Evolutionary conservation across 2,329 filamentous ascomycete genomes (phyloP).

Genomic region (Blastomyces silverae): DNA sequence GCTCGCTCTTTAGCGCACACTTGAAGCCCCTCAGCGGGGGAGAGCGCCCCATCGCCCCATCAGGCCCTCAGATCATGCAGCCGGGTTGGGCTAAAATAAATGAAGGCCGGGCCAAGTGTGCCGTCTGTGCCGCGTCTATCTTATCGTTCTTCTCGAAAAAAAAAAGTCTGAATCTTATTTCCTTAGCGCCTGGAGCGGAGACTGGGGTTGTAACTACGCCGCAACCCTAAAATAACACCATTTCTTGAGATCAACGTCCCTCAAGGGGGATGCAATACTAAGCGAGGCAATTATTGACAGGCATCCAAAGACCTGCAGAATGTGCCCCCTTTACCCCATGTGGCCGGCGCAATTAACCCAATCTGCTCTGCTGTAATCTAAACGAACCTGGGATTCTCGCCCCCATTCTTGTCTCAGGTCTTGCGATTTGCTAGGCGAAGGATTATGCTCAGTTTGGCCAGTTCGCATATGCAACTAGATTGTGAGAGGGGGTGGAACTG

Average conservation of each 20-base stretch:
- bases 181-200: neutral
- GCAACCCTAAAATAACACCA: neutral
- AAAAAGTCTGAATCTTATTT: neutral
- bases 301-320: neutral
- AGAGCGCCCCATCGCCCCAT: neutral
- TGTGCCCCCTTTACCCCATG: neutral
- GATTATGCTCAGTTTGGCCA: neutral
- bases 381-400: neutral
- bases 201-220: neutral
- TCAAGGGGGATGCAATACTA: neutral
- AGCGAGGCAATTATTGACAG: neutral
- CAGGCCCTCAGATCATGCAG: neutral
- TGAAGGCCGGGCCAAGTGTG: neutral
- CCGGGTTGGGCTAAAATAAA: neutral
- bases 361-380: neutral
- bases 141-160: neutral
- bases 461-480: neutral
- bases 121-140: neutral
- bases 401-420: conserved; percentile 1
- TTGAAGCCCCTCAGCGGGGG: neutral
- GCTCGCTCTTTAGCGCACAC: neutral
- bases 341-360: neutral
- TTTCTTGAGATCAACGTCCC: neutral
- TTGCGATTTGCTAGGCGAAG: neutral
- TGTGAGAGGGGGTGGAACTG: neutral